A percentile compares a stretch with the other conserved stretches of the same genome.
Evolutionary conservation across 352 stramenopile genomes (phyloP).

Genomic region (Phytophthora ohioensis): DNA sequence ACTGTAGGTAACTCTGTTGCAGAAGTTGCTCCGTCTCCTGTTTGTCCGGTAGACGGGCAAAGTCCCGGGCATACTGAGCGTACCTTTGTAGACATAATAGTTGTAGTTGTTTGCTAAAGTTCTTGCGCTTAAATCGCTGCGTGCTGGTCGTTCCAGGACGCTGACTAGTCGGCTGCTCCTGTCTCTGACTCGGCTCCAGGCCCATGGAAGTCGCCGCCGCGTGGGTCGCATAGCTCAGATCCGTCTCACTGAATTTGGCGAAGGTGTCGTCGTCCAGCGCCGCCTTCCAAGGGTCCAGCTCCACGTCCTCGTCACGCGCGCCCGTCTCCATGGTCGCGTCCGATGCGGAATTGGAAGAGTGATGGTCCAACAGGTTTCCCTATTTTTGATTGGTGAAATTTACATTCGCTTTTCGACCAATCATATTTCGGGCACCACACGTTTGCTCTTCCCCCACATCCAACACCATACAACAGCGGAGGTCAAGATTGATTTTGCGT

Average conservation of each 20-base stretch:
- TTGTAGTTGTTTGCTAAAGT: slow-evolving; percentile 77
- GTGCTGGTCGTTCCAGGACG: slow-evolving; percentile 6
- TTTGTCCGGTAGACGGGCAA: slow-evolving; percentile 53
- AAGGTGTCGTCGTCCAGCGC: slow-evolving; percentile 55
- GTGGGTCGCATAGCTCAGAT: slow-evolving; percentile 33
- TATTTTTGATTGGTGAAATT: slow-evolving; percentile 38
- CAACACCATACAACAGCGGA: not conserved
- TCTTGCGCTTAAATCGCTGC: slow-evolving; percentile 65
- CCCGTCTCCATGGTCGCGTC: slow-evolving; percentile 5
- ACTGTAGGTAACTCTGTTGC: slow-evolving; percentile 62
- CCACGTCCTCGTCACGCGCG: slow-evolving; percentile 49
- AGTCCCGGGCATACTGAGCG: slow-evolving; percentile 46
- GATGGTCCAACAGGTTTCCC: slow-evolving; percentile 30
- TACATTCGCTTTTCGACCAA: slow-evolving; percentile 29
- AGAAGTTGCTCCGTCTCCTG: slow-evolving; percentile 59
- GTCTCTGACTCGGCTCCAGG: slow-evolving; percentile 24
- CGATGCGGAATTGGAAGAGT: slow-evolving; percentile 33
- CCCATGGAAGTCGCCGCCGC: slow-evolving; percentile 6
- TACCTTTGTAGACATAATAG: slow-evolving; percentile 69
- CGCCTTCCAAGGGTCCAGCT: slow-evolving; percentile 60
- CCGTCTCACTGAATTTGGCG: slow-evolving; percentile 48
- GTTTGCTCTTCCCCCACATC: slow-evolving; percentile 15
- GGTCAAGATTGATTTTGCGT: slow-evolving; percentile 21
- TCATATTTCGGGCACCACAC: slow-evolving; percentile 38
- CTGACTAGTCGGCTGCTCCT: slow-evolving; percentile 8